Conservation (phyloP, 257 asterid genomes). For the Solanum medicagineum region DNA sequence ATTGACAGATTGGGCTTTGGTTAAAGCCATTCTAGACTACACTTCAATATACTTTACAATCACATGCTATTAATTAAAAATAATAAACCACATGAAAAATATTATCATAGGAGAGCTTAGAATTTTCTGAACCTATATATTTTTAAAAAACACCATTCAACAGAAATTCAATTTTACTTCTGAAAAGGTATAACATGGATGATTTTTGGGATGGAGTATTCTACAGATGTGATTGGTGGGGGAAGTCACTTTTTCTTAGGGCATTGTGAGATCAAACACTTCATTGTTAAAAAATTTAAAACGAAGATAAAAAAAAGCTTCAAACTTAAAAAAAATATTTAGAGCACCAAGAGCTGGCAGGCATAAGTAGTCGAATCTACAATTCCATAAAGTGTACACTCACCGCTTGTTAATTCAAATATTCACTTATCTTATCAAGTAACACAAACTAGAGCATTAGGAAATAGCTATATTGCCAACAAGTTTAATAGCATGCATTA, state of each 20-base stretch:
- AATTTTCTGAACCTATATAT: background rate
- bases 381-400: background rate
- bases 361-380: background rate
- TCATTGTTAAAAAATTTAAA: background rate
- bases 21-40: background rate
- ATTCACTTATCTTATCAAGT: background rate
- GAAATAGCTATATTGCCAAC: background rate
- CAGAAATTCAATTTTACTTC: background rate
- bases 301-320: background rate
- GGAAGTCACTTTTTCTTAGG: background rate
- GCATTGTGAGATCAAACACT: background rate
- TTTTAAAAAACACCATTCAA: background rate
- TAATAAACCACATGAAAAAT: background rate
- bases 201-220: background rate
- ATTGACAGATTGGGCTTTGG: background rate
- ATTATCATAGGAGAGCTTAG: background rate
- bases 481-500: background rate
- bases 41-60: background rate
- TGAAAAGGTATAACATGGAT: background rate
- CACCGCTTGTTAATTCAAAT: background rate
- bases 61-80: background rate
- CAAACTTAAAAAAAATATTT: background rate
- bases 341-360: background rate
- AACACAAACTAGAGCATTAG: background rate
- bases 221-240: background rate